Evolutionary conservation across 169 alveolate species (phyloP).

Genomic region (Plasmodium coatneyi): DNA sequence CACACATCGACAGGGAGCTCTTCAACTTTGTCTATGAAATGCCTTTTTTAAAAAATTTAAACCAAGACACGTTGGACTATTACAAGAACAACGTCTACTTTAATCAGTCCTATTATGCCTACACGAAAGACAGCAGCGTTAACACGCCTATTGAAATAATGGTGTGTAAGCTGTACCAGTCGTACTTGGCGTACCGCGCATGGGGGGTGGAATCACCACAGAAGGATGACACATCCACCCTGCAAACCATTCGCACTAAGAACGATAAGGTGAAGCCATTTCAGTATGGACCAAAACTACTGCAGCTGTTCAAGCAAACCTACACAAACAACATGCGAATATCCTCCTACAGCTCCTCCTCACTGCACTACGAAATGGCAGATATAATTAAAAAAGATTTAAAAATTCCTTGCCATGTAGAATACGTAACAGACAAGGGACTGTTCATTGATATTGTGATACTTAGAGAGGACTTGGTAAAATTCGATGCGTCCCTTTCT

Average conservation of each 20-base stretch:
- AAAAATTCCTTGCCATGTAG: slow-evolving; percentile 68
- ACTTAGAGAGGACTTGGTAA: slow-evolving; percentile 45
- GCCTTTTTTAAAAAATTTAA: slow-evolving; percentile 55
- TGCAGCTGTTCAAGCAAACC: slow-evolving; percentile 21
- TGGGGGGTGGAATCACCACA: neutral
- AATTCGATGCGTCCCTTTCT: neutral
- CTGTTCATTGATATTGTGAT: slow-evolving; percentile 58
- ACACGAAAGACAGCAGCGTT: slow-evolving; percentile 49
- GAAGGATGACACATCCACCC: neutral
- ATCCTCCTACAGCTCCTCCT: slow-evolving; percentile 51
- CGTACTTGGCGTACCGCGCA: slow-evolving; percentile 35
- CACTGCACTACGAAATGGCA: slow-evolving; percentile 70
- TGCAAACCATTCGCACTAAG: neutral
- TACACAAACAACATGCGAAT: slow-evolving; percentile 44
- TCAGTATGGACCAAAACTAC: neutral
- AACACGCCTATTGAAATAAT: slow-evolving; percentile 68
- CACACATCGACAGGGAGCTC: slow-evolving; percentile 26
- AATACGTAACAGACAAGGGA: slow-evolving; percentile 46
- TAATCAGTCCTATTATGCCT: slow-evolving; percentile 70
- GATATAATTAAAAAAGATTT: slow-evolving; percentile 67
- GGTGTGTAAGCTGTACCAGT: slow-evolving; percentile 63
- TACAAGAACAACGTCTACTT: slow-evolving; percentile 49
- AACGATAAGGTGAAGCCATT: slow-evolving; percentile 33
- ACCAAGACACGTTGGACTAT: slow-evolving; percentile 25
- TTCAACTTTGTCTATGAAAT: slow-evolving; percentile 43